phyloP scores from a whole-genome alignment of 75 land plant genomes.

The Isoetes taiwanensis region DNA sequence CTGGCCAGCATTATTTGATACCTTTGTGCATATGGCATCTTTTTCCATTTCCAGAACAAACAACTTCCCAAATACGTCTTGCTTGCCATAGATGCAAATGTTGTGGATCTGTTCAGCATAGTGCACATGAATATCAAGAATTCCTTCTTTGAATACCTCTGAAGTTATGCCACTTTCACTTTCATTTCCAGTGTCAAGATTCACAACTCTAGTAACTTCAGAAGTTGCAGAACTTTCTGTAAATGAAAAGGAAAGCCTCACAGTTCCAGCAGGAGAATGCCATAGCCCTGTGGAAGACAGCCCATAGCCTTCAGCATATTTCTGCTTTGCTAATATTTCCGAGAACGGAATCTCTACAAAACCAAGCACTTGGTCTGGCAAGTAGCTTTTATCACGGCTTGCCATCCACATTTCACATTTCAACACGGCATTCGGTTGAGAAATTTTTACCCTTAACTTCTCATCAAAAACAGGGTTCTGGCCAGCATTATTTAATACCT shows the following conservation, averaged over 20 bases:
- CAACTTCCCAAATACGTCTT: slow-evolving; percentile 74
- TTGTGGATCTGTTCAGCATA: slow-evolving; percentile 68
- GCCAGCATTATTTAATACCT: slow-evolving; percentile 41
- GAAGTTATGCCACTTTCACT: no score
- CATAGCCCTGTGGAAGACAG: slow-evolving; percentile 68
- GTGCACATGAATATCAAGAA: slow-evolving; percentile 51
- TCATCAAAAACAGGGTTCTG: slow-evolving; percentile 61
- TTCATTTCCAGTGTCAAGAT: no score
- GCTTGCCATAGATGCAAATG: slow-evolving; percentile 69
- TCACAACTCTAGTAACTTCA: no score
- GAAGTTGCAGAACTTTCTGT: no score
- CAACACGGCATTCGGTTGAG: slow-evolving; percentile 37
- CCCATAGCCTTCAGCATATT: slow-evolving; percentile 38
- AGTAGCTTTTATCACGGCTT: slow-evolving; percentile 36
- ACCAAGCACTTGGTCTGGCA: slow-evolving; percentile 66
- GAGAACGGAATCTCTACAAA: slow-evolving; percentile 46
- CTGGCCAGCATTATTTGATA: slow-evolving; percentile 46
- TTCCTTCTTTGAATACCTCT: slow-evolving; percentile 20
- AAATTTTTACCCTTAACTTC: slow-evolving; percentile 24
- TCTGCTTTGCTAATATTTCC: slow-evolving; percentile 22
- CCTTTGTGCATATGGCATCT: slow-evolving; percentile 31
- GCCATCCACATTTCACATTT: slow-evolving; percentile 76
- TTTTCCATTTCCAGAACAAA: slow-evolving; percentile 46
- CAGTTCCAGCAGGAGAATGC: slow-evolving; percentile 70
- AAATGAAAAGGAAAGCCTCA: slow-evolving; percentile 35